These are phyloP conservation scores for Henckelia pumila DNA, from an alignment of 257 asterid species.

Conservation along the genomic window DNA sequence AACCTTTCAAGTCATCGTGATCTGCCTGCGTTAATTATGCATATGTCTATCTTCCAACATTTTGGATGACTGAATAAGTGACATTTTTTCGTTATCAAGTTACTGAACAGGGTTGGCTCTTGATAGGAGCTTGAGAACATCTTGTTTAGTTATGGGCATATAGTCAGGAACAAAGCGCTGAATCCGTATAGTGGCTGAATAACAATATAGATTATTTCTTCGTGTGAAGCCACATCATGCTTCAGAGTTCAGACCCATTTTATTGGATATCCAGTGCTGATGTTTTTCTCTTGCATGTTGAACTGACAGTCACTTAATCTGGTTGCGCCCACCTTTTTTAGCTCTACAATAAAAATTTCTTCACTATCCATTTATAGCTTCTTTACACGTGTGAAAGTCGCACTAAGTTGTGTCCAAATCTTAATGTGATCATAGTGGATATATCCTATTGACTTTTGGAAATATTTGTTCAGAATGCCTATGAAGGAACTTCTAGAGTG, in stretches of 20 bases:
- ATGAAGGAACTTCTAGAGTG: slow-evolving; percentile 81
- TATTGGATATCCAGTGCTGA: background rate
- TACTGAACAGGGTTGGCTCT: too few relatives aligned
- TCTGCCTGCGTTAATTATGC: slow-evolving; percentile 6
- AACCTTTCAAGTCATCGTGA: background rate
- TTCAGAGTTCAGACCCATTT: background rate
- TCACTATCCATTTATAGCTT: background rate
- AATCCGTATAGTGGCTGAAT: too few relatives aligned
- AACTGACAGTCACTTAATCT: background rate
- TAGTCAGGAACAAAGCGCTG: too few relatives aligned
- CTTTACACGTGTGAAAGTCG: background rate
- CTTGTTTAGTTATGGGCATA: too few relatives aligned
- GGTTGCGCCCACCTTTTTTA: background rate
- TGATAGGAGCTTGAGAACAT: too few relatives aligned
- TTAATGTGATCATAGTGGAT: background rate
- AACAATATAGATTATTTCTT: background rate
- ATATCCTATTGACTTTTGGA: slow-evolving; percentile 26
- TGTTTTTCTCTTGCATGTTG: background rate
- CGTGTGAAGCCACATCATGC: background rate
- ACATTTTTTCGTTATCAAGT: too few relatives aligned
- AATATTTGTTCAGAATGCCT: slow-evolving; percentile 63
- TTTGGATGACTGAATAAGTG: too few relatives aligned
- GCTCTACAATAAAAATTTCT: background rate
- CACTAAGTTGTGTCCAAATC: background rate
- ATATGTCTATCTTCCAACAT: background rate